Evolutionary conservation across 495 filamentous ascomycete species (phyloP), one percentile per base, ranked within the genome.

Genomic region (Aspergillus biplanus): DNA sequence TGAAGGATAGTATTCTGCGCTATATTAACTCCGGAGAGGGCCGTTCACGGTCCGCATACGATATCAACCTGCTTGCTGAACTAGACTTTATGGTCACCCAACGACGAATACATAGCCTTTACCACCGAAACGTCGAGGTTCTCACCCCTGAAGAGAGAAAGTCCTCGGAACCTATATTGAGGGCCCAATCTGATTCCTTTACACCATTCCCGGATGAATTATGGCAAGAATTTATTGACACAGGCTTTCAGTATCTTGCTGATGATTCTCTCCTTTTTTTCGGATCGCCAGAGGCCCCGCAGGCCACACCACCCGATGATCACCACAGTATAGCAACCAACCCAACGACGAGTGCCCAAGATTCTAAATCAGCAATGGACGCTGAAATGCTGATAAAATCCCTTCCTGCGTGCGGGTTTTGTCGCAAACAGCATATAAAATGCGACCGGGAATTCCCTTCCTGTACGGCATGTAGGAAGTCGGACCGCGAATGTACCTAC

Each of bases 171-270:
- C 15, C 18, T 18, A 8, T 8, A 18, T 18, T 21, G 15, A 49
- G 15, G 18, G 8, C 15, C 46, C 18, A n/a, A 18, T 16, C 6
- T 0, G 46, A 49, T 13, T 49, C 15, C 4, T 49, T 49, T 7
- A 8, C 46, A 16, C 46, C 46, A 0, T 49, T 49, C 7, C 15
- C 46, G 18, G 46, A 49, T 49, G 46, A 49, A 49, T 7, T 49
- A 18, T 49, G 46, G 46, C 46, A 49, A 18, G 46, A 49, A 16
- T 49, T 49, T 21, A 49, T 49, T 8, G 46, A 49, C 15, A 49
- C 46, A 18, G 46, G 46, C 15, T 49, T 49, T 18, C 46, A 49
- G 8, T 49, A 49, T 21, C 18, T 49, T 49, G 46, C 46, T 18
- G 46, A 49, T 49, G 46, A 49, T 21, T 49, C 46, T 7, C 46